Evolutionary conservation across 768 basidiomycete genomes (phyloP), one percentile per base, ranked within the genome.

Genomic region (Sporobolomyces roseus): DNA sequence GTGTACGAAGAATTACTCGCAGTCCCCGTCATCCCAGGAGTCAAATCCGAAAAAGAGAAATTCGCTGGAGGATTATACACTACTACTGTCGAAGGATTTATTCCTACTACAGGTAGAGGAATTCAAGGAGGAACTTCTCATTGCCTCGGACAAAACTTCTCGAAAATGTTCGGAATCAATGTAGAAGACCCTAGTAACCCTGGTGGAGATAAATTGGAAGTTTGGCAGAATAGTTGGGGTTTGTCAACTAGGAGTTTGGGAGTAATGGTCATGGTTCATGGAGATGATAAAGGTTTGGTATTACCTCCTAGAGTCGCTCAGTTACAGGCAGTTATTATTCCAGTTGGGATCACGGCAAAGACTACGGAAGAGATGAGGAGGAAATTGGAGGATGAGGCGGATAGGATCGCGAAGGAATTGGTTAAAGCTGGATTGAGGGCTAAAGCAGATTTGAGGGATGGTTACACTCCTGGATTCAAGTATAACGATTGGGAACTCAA

Each of bases 401-500:
- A 87, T 51, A 85, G 87, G 68, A 84, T 96, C 66, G 91, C 89
- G 43, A 81, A 83, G 77, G 62, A 61, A 32, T 81, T 99, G 70
- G 84, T 85, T 78, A 86, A 85, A 74, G 83, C 82, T 10, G 92
- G 86, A 52, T 79, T 98, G 71, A 83, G 89, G 70, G 90, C 90
- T 38, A 91, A 88, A 79, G 91, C 91, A 2, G 96, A 99, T 81
- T 81, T 93, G 70, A 82, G 94, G 66, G 96, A 98, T 5, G 92
- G 90, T 12, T 96, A 98, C 79, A 98, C 94, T 35, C 96, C 96
- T 13, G 96, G 96, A 35, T 98, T 88, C 82, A 99, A 99, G 81
- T 99, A 96, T 83, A 96, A 97, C 78, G 91, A 98, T 76, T 97
- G 94, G 93, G 96, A 99, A 82, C 88, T 97, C 80, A 91, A 94